Evolutionary conservation across 768 basidiomycete genomes (phyloP).

Genomic region (Sporobolomyces phaffii): DNA sequence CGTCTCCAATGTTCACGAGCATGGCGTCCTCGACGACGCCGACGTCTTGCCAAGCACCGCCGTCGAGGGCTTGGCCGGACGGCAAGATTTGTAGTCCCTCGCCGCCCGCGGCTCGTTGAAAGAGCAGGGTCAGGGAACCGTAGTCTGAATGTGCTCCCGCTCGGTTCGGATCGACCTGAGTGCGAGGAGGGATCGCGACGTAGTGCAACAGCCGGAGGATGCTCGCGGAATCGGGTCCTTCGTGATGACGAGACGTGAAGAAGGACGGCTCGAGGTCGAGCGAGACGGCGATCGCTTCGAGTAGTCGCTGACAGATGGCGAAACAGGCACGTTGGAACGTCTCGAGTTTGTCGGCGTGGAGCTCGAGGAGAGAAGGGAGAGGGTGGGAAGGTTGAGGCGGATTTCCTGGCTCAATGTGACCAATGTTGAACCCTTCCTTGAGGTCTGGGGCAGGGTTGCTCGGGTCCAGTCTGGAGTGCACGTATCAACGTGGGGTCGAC

Average conservation of each 20-base stretch:
- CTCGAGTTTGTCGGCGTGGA: constrained; percentile 5
- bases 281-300: constrained; percentile 29
- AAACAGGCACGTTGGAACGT: constrained; percentile 27
- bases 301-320: constrained; percentile 27
- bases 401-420: neutral
- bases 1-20: constrained; percentile 33
- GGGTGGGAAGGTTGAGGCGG: constrained; percentile 7
- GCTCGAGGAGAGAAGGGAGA: constrained; percentile 2
- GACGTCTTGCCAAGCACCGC: constrained; percentile 20
- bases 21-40: constrained; percentile 21
- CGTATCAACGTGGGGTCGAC: neutral
- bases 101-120: constrained; percentile 24
- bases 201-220: constrained; percentile 38
- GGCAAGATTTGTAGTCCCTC: constrained; percentile 35
- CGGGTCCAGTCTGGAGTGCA: constrained; percentile 27
- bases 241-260: constrained; percentile 30
- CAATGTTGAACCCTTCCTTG: constrained; percentile 36
- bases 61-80: constrained; percentile 7
- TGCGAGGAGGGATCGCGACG: constrained; percentile 6
- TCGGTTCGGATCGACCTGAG: constrained; percentile 30
- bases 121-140: constrained; percentile 19
- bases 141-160: constrained; percentile 32
- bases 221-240: neutral
- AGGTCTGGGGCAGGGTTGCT: constrained; percentile 20
- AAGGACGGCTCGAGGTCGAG: constrained; percentile 16